A percentile compares a stretch with the other conserved stretches of the same genome.
These are phyloP conservation scores for Penicilliopsis zonata DNA, from an alignment of 495 filamentous ascomycete species.

Conservation along the genomic window DNA sequence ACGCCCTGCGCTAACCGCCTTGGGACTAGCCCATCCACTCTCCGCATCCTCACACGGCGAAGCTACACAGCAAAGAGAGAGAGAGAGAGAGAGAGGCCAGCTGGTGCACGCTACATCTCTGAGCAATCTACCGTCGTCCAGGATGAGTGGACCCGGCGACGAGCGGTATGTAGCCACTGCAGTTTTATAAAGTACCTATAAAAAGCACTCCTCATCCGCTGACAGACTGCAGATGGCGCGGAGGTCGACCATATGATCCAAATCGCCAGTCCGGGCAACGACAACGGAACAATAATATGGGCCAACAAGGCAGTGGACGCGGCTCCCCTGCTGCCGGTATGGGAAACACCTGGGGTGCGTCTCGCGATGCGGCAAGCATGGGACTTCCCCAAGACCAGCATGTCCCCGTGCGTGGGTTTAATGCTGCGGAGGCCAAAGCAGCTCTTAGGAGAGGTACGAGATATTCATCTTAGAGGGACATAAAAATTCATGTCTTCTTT, in stretches of 20 bases:
- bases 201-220: conserved; percentile 4
- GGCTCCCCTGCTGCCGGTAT: conserved; percentile 11
- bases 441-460: conserved; percentile 27
- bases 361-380: conserved; percentile 9
- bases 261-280: conserved; percentile 30
- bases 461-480: not conserved
- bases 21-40: not conserved
- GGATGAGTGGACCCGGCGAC: conserved; percentile 26
- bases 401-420: conserved; percentile 34
- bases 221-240: conserved; percentile 23
- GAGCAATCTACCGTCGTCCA: conserved; percentile 1
- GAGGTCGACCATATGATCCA: conserved; percentile 20
- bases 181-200: conserved; percentile 1
- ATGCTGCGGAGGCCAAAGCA: conserved; percentile 30
- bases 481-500: too few species aligned
- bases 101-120: not conserved
- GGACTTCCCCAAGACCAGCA: conserved; percentile 27
- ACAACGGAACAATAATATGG: conserved; percentile 17
- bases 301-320: conserved; percentile 20
- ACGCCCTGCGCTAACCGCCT: not conserved
- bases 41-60: too few species aligned
- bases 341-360: conserved; percentile 15
- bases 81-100: too few species aligned
- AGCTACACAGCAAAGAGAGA: too few species aligned
- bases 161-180: conserved; percentile 20